These are phyloP conservation scores for Colletotrichum cuscutae DNA, from an alignment of 2,329 filamentous ascomycete genomes.

Conservation along the genomic window DNA sequence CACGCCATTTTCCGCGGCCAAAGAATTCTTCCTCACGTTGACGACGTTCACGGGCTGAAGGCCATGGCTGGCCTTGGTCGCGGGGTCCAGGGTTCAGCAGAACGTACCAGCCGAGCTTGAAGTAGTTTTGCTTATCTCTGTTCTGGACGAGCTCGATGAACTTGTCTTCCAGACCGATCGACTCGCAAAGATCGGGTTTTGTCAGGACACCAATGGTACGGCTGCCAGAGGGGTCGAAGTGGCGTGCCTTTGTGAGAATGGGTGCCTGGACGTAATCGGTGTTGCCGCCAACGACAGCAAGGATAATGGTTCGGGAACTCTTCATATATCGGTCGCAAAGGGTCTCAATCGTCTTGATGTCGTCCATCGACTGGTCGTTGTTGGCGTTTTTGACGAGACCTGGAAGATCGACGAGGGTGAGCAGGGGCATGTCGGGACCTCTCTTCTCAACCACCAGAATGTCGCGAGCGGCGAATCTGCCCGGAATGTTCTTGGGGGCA, in stretches of 20 bases:
- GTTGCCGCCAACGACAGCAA: slow-evolving; percentile 66
- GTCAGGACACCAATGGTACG: slow-evolving; percentile 63
- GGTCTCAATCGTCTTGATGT: slow-evolving; percentile 62
- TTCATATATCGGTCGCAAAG: slow-evolving; percentile 67
- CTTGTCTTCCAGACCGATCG: slow-evolving; percentile 63
- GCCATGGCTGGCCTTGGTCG: slow-evolving; percentile 56
- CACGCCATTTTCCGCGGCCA: slow-evolving; percentile 58
- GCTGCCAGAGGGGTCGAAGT: slow-evolving; percentile 60
- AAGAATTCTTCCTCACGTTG: slow-evolving; percentile 60
- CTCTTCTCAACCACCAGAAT: slow-evolving; percentile 69
- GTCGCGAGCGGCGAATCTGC: slow-evolving; percentile 61
- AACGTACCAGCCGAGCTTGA: slow-evolving; percentile 63
- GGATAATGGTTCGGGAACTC: slow-evolving; percentile 64
- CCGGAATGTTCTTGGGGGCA: slow-evolving; percentile 59
- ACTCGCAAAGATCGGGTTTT: slow-evolving; percentile 63
- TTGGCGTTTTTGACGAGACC: slow-evolving; percentile 66
- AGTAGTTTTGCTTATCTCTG: slow-evolving; percentile 60
- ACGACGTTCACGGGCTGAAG: slow-evolving; percentile 52
- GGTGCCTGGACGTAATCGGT: slow-evolving; percentile 65
- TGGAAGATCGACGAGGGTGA: slow-evolving; percentile 71
- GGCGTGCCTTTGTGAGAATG: slow-evolving; percentile 60
- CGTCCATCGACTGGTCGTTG: slow-evolving; percentile 61
- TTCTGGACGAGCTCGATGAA: slow-evolving; percentile 64
- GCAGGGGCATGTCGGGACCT: slow-evolving; percentile 67
- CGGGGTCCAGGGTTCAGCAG: slow-evolving; percentile 59